phyloP scores from a whole-genome alignment of 2,329 filamentous ascomycete species.

The Ampelomyces quisqualis region DNA sequence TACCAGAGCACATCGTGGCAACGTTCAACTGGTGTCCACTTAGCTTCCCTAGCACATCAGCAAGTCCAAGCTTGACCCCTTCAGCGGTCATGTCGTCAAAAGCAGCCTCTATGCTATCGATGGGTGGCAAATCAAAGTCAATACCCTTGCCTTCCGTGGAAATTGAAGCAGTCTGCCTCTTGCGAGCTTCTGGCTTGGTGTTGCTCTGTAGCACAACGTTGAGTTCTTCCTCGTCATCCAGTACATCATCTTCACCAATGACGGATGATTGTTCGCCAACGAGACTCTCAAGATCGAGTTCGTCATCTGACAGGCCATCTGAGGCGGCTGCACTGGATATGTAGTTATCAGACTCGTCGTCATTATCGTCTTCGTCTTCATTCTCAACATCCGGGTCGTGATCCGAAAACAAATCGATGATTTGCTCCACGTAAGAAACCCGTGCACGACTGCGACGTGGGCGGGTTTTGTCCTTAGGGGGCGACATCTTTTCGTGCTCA shows the following conservation, averaged over 20 bases:
- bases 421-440: constrained; percentile 17
- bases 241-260: no score
- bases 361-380: constrained; percentile 5
- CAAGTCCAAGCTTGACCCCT: constrained; percentile 37
- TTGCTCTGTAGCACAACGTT: background rate
- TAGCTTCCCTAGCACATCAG: constrained; percentile 39
- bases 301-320: constrained; percentile 4
- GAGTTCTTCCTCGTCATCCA: constrained; percentile 6
- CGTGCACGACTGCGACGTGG: constrained; percentile 10
- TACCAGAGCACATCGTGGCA: constrained; percentile 76
- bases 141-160: constrained; percentile 21
- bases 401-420: constrained; percentile 2
- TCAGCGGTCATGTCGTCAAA: constrained; percentile 52
- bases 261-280: background rate
- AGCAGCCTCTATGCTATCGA: constrained; percentile 51
- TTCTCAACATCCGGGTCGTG: constrained; percentile 2
- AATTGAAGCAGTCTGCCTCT: background rate
- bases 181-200: background rate
- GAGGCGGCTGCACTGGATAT: background rate
- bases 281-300: background rate
- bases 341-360: constrained; percentile 6
- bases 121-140: constrained; percentile 47
- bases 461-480: background rate
- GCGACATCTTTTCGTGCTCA: background rate
- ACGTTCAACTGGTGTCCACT: constrained; percentile 52